Evolutionary conservation across 257 asterid species (phyloP).

Genomic region (Rauvolfia tetraphylla): DNA sequence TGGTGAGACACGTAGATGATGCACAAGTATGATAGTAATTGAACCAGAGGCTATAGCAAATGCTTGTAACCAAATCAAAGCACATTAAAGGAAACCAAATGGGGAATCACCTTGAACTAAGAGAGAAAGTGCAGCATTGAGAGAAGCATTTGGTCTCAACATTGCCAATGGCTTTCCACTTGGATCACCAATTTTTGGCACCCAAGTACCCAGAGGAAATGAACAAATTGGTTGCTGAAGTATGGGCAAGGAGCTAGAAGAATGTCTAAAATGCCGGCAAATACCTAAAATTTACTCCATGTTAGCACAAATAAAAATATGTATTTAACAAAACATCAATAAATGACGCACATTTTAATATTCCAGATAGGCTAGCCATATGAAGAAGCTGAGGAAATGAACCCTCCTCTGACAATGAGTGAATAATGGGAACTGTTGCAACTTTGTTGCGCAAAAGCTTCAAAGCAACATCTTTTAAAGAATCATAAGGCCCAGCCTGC

Average conservation of each 20-base stretch:
- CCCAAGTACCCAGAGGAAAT: conserved; percentile 75
- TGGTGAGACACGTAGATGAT: neutral
- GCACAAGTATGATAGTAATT: neutral
- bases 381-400: conserved; percentile 65
- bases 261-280: conserved; percentile 70
- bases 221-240: conserved; percentile 69
- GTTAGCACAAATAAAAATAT: conserved; percentile 20
- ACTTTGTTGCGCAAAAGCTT: conserved; percentile 60
- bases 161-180: conserved; percentile 56
- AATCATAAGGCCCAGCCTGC: conserved; percentile 70
- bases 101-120: conserved; percentile 55
- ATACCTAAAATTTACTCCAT: conserved; percentile 39
- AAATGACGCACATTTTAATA: conserved; percentile 57
- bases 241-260: conserved; percentile 70
- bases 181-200: conserved; percentile 68
- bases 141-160: conserved; percentile 61
- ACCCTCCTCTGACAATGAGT: conserved; percentile 62
- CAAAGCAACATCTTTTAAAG: conserved; percentile 58
- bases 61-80: neutral
- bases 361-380: conserved; percentile 67
- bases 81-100: conserved; percentile 7
- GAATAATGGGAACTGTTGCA: conserved; percentile 59
- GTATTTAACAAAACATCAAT: conserved; percentile 1
- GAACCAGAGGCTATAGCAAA: neutral
- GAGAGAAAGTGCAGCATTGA: conserved; percentile 59